Conservation (phyloP, 495 filamentous ascomycete genomes). For the Elasticomyces elasticus region DNA sequence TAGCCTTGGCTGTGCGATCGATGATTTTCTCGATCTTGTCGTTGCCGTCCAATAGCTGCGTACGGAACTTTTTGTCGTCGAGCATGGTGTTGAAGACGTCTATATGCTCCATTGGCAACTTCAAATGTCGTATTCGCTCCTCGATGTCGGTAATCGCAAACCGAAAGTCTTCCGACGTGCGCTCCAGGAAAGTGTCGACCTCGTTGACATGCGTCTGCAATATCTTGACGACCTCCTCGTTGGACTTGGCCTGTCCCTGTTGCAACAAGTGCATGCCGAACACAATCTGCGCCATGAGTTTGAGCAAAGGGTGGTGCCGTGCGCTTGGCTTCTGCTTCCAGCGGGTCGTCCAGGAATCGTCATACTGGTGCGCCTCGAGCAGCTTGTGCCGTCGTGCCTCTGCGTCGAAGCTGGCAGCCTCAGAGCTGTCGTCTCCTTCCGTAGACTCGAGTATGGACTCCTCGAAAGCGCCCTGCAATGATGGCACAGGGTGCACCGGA, state of each 20-base stretch:
- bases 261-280: slow-evolving; percentile 88
- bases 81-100: slow-evolving; percentile 85
- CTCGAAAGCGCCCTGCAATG: slow-evolving; percentile 85
- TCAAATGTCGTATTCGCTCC: slow-evolving; percentile 68
- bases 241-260: slow-evolving; percentile 75
- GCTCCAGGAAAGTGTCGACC: slow-evolving; percentile 79
- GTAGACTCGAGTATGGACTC: slow-evolving; percentile 77
- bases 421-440: slow-evolving; percentile 26
- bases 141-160: slow-evolving; percentile 72
- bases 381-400: slow-evolving; percentile 58
- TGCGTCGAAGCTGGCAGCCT: slow-evolving; percentile 34
- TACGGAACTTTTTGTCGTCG: slow-evolving; percentile 67
- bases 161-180: slow-evolving; percentile 74
- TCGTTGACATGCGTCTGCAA: slow-evolving; percentile 89
- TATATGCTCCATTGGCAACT: slow-evolving; percentile 72
- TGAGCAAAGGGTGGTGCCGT: slow-evolving; percentile 75
- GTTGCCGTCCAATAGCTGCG: slow-evolving; percentile 75
- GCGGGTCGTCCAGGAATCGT: slow-evolving; percentile 54
- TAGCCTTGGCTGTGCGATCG: slow-evolving; percentile 58
- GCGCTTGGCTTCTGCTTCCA: slow-evolving; percentile 63
- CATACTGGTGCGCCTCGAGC: slow-evolving; percentile 54
- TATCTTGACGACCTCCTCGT: slow-evolving; percentile 76
- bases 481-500: slow-evolving; percentile 67
- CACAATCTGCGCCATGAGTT: slow-evolving; percentile 82
- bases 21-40: slow-evolving; percentile 86